Base-by-base conservation (phyloP, 768 basidiomycete species). In the Collybiopsis confluens region DNA sequence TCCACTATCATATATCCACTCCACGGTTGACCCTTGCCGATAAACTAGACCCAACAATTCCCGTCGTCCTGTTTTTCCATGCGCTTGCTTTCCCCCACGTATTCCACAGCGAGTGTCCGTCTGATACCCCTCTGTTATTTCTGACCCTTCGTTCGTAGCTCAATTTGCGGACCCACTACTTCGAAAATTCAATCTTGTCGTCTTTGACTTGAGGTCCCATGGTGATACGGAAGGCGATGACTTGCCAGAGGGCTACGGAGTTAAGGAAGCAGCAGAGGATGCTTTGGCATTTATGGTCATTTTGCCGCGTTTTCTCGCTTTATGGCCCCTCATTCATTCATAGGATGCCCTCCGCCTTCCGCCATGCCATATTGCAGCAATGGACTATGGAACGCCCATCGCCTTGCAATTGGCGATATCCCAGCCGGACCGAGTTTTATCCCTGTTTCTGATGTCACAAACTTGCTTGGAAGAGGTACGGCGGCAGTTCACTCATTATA, bases 51-150 rank as follows among this genome's bases (percentile, higher is more conserved):
- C 58, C 64, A 15, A 62, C 59, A n/a, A 43, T 74, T 20, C 74
- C 73, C 11, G 69, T 64, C 15, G 64, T 74, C 30, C 42, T 76
- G 18, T 71, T 73, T 54, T 55, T 74, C 18, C 73, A 76, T 56
- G 64, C 70, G 11, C 65, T 65, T 30, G 74, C 69, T 60, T 48
- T 65, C 18, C 58, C 62, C 9, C 62, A 66, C 23, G 67, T 68
- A 11, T 76, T 73, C 53, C 65, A 73, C 60, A 58, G 74, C 72
- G 57, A 20, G 71, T 57, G 45, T 6, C 33, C 49, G 15, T 52
- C 23, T 35, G 35, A 42, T n/a, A 42, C n/a, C 33, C 8, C 6
- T 45, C 30, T 15, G 8, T 7, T 16, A 7, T 5, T 1, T 48
- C 35, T 45, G 37, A 35, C 21, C 16, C 23, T 21, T 55, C 10